Evolutionary conservation across 345 rosid species (phyloP).

Genomic region (Eucalyptus erythrocorys): DNA sequence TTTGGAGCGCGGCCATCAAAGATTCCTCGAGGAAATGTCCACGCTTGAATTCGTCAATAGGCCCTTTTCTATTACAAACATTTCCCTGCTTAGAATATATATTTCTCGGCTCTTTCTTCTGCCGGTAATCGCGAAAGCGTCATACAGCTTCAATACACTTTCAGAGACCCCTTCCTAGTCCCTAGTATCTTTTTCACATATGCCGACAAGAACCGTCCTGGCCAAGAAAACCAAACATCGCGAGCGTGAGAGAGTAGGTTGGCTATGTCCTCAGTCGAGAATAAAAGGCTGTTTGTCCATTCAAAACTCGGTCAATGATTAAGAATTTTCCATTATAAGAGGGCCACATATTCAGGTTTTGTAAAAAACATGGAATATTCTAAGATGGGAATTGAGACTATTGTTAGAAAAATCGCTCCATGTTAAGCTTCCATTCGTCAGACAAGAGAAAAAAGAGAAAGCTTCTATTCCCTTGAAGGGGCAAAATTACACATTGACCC

Average conservation of each 20-base stretch:
- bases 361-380: not conserved
- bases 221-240: not conserved
- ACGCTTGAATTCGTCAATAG: not conserved
- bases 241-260: not conserved
- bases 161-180: not conserved
- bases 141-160: not conserved
- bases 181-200: not conserved
- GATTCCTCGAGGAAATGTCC: not conserved
- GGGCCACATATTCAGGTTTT: not conserved
- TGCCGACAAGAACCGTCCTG: not conserved
- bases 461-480: not conserved
- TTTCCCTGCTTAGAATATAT: not conserved
- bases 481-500: not conserved
- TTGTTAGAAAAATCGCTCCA: not conserved
- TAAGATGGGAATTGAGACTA: not conserved
- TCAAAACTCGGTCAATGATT: not conserved
- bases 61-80: not conserved
- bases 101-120: not conserved
- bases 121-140: not conserved
- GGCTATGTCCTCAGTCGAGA: not conserved
- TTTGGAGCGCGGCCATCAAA: not conserved
- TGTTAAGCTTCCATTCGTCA: not conserved
- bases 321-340: not conserved
- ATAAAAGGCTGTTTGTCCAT: not conserved
- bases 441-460: no score